A percentile compares a stretch with the other conserved stretches of the same genome.
Conservation (phyloP, 164 flowering plant genomes). For the Magnolia officinalis region DNA sequence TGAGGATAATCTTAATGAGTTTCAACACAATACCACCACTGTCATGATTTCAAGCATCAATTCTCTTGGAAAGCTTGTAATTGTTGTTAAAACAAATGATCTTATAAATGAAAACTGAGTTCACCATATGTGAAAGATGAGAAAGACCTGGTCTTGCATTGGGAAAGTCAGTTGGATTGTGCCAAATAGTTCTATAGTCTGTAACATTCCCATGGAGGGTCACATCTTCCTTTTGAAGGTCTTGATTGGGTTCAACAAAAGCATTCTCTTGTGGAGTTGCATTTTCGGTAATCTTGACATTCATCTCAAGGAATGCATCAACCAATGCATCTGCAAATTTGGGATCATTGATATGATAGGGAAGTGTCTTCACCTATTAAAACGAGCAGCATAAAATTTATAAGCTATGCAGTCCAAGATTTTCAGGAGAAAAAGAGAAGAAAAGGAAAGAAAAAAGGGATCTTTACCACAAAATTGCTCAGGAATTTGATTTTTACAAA, state of each 20-base stretch:
- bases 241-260: conserved; percentile 23
- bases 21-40: too few species aligned
- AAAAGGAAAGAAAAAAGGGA: too few species aligned
- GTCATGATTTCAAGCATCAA: too few species aligned
- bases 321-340: conserved; percentile 74
- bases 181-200: conserved; percentile 21
- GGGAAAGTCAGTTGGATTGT: conserved; percentile 57
- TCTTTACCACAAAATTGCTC: neutral
- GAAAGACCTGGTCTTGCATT: conserved; percentile 77
- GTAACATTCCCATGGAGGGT: conserved; percentile 14
- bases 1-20: too few species aligned
- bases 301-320: conserved; percentile 71
- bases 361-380: conserved; percentile 57
- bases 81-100: neutral
- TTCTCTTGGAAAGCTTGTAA: too few species aligned
- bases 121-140: neutral
- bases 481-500: too few species aligned
- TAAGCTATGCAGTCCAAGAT: conserved; percentile 9
- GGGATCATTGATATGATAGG: conserved; percentile 78
- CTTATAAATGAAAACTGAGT: neutral
- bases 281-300: conserved; percentile 18
- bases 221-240: conserved; percentile 20
- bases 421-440: neutral
- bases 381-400: conserved; percentile 1
- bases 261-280: conserved; percentile 13